phyloP scores from a whole-genome alignment of 1,284 basidiomycete genomes.

The Pisolithus thermaeus region DNA sequence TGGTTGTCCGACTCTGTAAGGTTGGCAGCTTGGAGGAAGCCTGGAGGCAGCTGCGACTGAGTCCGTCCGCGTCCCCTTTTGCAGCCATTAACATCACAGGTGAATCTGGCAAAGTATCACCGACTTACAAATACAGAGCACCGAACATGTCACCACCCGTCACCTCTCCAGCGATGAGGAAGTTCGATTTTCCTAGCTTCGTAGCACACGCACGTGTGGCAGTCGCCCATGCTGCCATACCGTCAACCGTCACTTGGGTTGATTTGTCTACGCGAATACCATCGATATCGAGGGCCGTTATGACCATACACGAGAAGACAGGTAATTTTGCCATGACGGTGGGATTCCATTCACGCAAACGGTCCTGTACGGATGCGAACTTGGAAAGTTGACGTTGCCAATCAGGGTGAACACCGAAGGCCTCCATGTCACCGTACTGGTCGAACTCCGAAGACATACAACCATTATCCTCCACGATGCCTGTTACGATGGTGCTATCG shows the following conservation, averaged over 20 bases:
- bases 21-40: conserved; percentile 64
- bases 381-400: conserved; percentile 92
- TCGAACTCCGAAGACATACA: conserved; percentile 84
- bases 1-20: conserved; percentile 53
- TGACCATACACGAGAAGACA: conserved; percentile 76
- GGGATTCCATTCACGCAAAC: conserved; percentile 84
- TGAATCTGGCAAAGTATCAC: background rate
- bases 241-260: conserved; percentile 83
- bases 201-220: conserved; percentile 70
- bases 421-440: conserved; percentile 92
- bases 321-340: conserved; percentile 71
- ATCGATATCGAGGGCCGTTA: conserved; percentile 83
- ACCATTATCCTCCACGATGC: conserved; percentile 46
- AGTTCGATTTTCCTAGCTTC: conserved; percentile 73
- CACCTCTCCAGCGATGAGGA: conserved; percentile 87
- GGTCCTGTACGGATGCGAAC: conserved; percentile 91
- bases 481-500: conserved; percentile 54
- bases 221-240: conserved; percentile 70
- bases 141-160: conserved; percentile 93
- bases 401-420: conserved; percentile 91
- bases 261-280: conserved; percentile 93
- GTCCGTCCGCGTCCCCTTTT: conserved; percentile 80
- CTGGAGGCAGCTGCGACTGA: conserved; percentile 56
- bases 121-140: conserved; percentile 70
- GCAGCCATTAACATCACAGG: conserved; percentile 4